These are phyloP conservation scores for Botrytis medusae DNA, from an alignment of 2,329 filamentous ascomycete species.

Conservation along the genomic window DNA sequence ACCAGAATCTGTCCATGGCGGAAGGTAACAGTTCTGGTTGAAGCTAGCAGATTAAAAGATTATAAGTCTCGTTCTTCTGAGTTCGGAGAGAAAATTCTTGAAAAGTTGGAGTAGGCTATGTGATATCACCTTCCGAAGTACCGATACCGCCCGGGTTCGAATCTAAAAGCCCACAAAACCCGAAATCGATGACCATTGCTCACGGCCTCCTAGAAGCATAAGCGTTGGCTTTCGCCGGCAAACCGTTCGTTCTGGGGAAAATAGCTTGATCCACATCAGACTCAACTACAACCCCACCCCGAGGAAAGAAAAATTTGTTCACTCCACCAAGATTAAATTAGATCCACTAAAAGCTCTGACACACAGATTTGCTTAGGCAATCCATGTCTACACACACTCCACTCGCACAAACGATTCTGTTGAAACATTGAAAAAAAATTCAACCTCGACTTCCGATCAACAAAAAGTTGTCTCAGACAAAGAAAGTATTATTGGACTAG, in stretches of 20 bases:
- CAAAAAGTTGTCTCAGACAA: accelerated
- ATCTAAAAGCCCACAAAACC: not conserved
- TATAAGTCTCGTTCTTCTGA: not conserved
- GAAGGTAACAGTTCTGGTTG: not conserved
- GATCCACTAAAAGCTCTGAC: not conserved
- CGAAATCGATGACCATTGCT: not conserved
- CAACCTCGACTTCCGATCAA: not conserved
- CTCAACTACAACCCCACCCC: not conserved
- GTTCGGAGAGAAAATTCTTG: not conserved
- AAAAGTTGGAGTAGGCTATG: not conserved
- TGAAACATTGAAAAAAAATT: not conserved
- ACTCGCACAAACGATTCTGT: not conserved
- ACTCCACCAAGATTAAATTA: not conserved
- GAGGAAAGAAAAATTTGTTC: not conserved
- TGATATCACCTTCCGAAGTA: not conserved
- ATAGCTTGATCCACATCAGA: not conserved
- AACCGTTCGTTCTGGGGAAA: not conserved
- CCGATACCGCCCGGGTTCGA: not conserved
- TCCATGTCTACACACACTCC: not conserved
- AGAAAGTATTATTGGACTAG: accelerated
- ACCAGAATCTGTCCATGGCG: not conserved
- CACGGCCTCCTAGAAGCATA: not conserved
- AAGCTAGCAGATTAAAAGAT: not conserved
- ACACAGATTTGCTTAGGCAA: not conserved
- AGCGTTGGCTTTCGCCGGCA: not conserved